A percentile compares a stretch with the other conserved stretches of the same genome.
Conservation (phyloP, 2,329 filamentous ascomycete genomes). For the Talaromyces sp. region DNA sequence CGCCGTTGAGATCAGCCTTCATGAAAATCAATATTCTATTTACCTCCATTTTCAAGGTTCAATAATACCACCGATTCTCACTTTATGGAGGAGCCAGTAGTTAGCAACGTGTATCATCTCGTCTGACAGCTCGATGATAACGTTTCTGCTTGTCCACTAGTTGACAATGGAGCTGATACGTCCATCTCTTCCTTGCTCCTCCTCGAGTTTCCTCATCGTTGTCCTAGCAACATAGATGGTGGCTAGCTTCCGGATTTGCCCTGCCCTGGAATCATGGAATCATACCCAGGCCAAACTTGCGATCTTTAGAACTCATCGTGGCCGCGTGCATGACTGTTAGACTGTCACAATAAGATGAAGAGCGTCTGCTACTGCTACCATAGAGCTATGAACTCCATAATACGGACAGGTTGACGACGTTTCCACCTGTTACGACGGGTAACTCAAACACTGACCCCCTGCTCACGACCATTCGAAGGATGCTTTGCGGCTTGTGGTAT, state of each 20-base stretch:
- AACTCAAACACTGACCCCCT: not conserved
- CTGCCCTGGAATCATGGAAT: not conserved
- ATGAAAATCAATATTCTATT: not conserved
- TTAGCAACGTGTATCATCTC: not conserved
- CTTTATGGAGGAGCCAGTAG: not conserved
- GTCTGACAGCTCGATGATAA: not conserved
- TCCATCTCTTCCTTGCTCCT: not conserved
- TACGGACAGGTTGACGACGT: not conserved
- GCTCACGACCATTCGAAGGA: not conserved
- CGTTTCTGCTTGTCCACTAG: not conserved
- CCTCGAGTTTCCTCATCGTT: not conserved
- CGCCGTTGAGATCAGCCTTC: not conserved
- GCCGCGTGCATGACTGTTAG: not conserved
- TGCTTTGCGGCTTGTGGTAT: not conserved
- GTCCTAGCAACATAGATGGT: not conserved
- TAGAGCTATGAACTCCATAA: not conserved
- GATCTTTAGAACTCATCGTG: not conserved
- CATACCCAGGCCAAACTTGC: not conserved
- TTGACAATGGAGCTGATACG: not conserved
- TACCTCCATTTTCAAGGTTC: not conserved
- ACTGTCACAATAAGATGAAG: not conserved
- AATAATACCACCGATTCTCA: too few relatives aligned
- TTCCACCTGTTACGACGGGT: not conserved
- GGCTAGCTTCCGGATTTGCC: not conserved
- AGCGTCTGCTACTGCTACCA: not conserved